phyloP scores from a whole-genome alignment of 257 asterid species.

The Paulownia fortunei region DNA sequence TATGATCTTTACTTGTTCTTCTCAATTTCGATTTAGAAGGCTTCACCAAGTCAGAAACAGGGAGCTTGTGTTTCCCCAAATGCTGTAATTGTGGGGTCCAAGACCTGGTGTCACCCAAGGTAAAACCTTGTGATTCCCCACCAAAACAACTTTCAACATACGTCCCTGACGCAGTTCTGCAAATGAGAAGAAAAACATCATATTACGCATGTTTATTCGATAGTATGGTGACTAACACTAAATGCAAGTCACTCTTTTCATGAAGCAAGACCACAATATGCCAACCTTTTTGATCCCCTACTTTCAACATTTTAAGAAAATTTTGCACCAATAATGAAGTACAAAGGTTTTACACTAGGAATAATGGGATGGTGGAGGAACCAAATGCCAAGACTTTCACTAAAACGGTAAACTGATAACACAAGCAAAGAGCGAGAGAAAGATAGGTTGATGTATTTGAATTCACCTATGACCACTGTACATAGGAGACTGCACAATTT shows the following conservation, averaged over 20 bases:
- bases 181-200: constrained; percentile 17
- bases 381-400: background rate
- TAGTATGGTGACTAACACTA: background rate
- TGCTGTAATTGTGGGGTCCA: constrained; percentile 46
- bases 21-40: constrained; percentile 64
- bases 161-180: constrained; percentile 53
- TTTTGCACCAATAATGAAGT: background rate
- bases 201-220: background rate
- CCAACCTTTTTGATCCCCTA: background rate
- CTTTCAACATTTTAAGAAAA: too few species aligned
- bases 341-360: background rate
- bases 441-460: background rate
- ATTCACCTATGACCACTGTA: background rate
- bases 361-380: constrained; percentile 7
- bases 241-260: background rate
- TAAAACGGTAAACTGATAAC: background rate
- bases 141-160: constrained; percentile 43
- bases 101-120: constrained; percentile 47
- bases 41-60: constrained; percentile 54
- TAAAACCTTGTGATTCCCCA: constrained; percentile 55
- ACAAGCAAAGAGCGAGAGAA: background rate
- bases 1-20: constrained; percentile 50
- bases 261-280: background rate
- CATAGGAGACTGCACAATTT: background rate
- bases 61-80: constrained; percentile 69